Evolutionary conservation across 805 yeast genomes (phyloP).

Genomic region (Maudiozyma pseudohumilis): DNA sequence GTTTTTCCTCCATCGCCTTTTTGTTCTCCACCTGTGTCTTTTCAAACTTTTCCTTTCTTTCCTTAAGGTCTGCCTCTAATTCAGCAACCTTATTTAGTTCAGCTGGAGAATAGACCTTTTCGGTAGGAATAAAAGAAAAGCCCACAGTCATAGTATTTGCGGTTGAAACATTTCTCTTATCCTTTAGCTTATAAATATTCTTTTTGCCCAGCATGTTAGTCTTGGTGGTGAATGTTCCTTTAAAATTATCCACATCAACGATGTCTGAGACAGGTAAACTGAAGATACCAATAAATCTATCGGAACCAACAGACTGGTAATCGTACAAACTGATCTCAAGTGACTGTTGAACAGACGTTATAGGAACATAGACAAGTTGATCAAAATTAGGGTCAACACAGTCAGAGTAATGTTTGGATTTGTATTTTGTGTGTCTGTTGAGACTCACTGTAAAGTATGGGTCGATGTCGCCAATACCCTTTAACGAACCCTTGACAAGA

Average conservation of each 20-base stretch:
- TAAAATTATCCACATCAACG: conserved; percentile 32
- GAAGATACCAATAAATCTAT: conserved; percentile 53
- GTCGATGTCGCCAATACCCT: conserved; percentile 63
- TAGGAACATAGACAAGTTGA: conserved; percentile 49
- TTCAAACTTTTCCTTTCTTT: conserved; percentile 30
- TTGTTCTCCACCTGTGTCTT: conserved; percentile 41
- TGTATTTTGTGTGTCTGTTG: conserved; percentile 48
- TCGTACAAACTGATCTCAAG: conserved; percentile 53
- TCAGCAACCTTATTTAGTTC: conserved; percentile 42
- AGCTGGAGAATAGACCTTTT: conserved; percentile 50
- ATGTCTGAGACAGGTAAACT: conserved; percentile 41
- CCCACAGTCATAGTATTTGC: conserved; percentile 46
- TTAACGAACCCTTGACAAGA: conserved; percentile 40
- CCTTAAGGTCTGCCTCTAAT: conserved; percentile 32
- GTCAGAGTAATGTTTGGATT: conserved; percentile 45
- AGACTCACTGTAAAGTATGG: conserved; percentile 56
- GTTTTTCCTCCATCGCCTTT: conserved; percentile 43
- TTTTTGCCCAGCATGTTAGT: conserved; percentile 42
- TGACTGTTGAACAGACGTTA: conserved; percentile 50
- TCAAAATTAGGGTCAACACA: conserved; percentile 51
- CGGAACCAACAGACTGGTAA: conserved; percentile 52
- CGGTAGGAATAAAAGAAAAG: conserved; percentile 54
- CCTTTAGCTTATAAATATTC: conserved; percentile 21
- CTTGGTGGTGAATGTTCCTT: conserved; percentile 39
- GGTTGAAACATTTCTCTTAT: conserved; percentile 33